Evolutionary conservation across 2,329 filamentous ascomycete species (phyloP), one percentile per base, ranked within the genome.

Genomic region (Colletotrichum truncatum): DNA sequence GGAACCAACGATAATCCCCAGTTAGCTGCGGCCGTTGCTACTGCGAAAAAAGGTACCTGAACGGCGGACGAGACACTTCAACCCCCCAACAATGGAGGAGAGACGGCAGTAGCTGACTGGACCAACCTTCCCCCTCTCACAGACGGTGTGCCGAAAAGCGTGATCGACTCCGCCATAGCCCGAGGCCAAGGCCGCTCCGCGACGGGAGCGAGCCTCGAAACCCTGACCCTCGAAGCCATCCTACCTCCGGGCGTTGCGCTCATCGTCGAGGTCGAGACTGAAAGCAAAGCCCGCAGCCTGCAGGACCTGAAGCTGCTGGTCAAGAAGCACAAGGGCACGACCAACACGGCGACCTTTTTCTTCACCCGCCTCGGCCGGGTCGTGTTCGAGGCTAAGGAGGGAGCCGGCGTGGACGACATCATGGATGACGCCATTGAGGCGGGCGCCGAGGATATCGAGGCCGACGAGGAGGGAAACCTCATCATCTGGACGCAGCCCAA

Each of bases 371-470:
- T 90, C 64, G 96, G 96, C 2, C 85, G 90, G 55, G 85, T 94
- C 26, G 82, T 90, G 4, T 90, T 98, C 72, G 87, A 89, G 73
- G 81, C 69, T 14, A 78, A 84, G 67, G 85, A 78, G 25, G 77
- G 75, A 23, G 74, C 82, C 9, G 34, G 36, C 46, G 88, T 96
- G 53, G 90, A 94, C 38, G 87, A 93, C 23, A 80, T 98, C 41
- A 90, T 98, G 70, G 87, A 91, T 56, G 93, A 90, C 57, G 93
- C 93, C 6, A 89, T 98, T 53, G 94, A 98, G 73, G 92, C 91
- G 9, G 95, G 94, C 9, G 92, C 91, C 1, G 88, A 92, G 69
- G 92, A 94, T 69, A 85, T 94, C 0, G 85, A 92, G 64, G 18
- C 48, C 18, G 67, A 68, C 26, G 65, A 67, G 7, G 67, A 67